These are phyloP conservation scores for Penicillium paradoxum DNA, from an alignment of 495 filamentous ascomycete species.

Conservation along the genomic window DNA sequence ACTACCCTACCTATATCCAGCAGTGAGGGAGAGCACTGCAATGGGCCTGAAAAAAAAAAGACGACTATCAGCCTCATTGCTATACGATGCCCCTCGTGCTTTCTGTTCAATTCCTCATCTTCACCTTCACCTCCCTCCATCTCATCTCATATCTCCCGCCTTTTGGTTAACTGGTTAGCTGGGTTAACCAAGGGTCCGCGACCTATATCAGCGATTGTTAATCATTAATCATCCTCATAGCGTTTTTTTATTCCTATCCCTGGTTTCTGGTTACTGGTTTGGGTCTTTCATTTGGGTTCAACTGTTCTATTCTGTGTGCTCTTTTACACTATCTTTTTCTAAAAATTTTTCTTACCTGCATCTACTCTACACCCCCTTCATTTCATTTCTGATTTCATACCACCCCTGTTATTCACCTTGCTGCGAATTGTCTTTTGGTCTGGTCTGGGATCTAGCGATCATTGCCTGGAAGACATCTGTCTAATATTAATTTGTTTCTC, in stretches of 20 bases:
- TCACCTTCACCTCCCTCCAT: neutral
- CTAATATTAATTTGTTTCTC: slow-evolving; percentile 12
- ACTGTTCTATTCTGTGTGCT: neutral
- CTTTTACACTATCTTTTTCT: slow-evolving; percentile 3
- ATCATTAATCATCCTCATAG: slow-evolving; percentile 20
- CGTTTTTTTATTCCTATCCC: slow-evolving; percentile 3
- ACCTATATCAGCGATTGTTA: slow-evolving; percentile 21
- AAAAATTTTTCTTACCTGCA: neutral
- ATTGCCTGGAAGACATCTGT: neutral
- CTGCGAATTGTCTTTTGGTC: slow-evolving; percentile 1
- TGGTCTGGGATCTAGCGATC: slow-evolving; percentile 4
- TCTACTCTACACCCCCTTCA: neutral
- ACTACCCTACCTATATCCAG: slow-evolving; percentile 35
- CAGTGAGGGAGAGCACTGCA: slow-evolving; percentile 11
- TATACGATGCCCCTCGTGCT: neutral
- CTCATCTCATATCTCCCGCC: neutral
- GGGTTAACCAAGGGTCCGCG: slow-evolving; percentile 8
- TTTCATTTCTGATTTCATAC: neutral
- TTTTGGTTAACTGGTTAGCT: slow-evolving; percentile 11
- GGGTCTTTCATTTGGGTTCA: neutral
- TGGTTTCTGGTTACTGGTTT: slow-evolving; percentile 7
- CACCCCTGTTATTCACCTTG: neutral
- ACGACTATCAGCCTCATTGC: slow-evolving; percentile 9
- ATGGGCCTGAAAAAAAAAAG: slow-evolving; percentile 7
- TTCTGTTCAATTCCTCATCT: neutral